Evolutionary conservation across 2,329 filamentous ascomycete genomes (phyloP), one percentile per base, ranked within the genome.

Genomic region (Capronia coronata): DNA sequence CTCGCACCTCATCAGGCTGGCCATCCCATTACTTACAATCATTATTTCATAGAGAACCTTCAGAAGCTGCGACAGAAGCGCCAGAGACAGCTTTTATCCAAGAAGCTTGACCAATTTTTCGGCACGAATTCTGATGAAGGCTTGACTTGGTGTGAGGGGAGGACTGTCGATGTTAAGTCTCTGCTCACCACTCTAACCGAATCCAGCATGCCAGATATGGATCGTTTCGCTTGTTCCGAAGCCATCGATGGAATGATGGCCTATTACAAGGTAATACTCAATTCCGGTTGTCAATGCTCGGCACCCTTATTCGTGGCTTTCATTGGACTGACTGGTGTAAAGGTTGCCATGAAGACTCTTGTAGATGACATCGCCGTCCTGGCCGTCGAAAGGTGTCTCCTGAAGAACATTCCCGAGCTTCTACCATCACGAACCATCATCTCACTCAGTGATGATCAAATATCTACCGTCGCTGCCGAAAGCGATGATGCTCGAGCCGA

Each of bases 201-300:
- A 49, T 52, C 52, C 1, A 62, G 71, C 49, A 27, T 27, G 25
- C 25, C 25, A 27, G 25, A 27, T 27, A 69, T 70, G 65, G 62
- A 67, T 34, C 48, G 47, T 1, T 66, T 63, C 50, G 68, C 69
- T 2, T 68, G 66, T 14, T 66, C 62, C 0, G 63, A 69, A 43
- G 67, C 67, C 8, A 49, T 68, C 5, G 65, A 72, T 48, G 66
- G 64, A 41, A 69, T 73, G 65, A 57, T 71, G 43, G 69, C 71
- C 1, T 75, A 73, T 55, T 75, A 75, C 60, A 69, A 73, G 65
- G 71, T 71, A 46, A 11, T 25, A 3, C 3, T n/a, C 2, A n/a
- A 19, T 16, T n/a, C 19, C 11, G 9, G 23, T 13, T n/a, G 9
- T n/a, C 19, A 40, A 38, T 22, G 4, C 35, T 38, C 13, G 7